phyloP scores from a whole-genome alignment of 169 alveolate species.

The Plasmodium ovale region DNA sequence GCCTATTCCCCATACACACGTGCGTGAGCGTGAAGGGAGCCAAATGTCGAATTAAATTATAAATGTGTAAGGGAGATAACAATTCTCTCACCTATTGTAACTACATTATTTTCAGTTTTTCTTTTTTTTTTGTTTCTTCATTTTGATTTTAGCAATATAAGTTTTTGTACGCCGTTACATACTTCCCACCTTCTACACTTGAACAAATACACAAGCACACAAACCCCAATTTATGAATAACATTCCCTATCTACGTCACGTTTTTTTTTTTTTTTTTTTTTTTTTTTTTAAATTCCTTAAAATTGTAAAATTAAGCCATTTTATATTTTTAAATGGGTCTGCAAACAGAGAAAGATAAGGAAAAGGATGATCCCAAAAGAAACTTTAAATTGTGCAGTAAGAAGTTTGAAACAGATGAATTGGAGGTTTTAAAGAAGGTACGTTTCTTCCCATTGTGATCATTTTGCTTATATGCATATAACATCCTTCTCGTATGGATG shows the following conservation, averaged over 20 bases:
- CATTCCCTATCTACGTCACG: not conserved
- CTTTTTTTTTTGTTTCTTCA: conserved; percentile 7
- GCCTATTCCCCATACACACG: no score
- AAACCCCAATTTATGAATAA: no score
- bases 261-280: conserved; percentile 19
- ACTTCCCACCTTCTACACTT: no score
- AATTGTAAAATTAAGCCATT: not conserved
- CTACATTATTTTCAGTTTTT: conserved; percentile 1
- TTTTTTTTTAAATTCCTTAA: conserved; percentile 4
- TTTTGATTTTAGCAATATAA: not conserved
- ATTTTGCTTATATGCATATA: no score
- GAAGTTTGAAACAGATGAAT: conserved; percentile 71
- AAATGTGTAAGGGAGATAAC: conserved; percentile 4
- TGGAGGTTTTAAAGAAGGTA: conserved; percentile 70
- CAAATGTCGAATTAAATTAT: conserved; percentile 24
- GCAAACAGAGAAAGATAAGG: conserved; percentile 71
- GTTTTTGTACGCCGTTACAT: no score
- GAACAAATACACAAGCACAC: no score
- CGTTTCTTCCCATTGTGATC: no score
- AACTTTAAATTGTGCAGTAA: conserved; percentile 66
- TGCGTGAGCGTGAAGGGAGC: no score
- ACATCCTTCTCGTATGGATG: no score
- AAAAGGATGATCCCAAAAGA: conserved; percentile 49
- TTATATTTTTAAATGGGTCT: conserved; percentile 51
- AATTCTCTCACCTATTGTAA: no score